Base-by-base conservation (phyloP, 2,329 filamentous ascomycete genomes). In the Phyllosticta citrichinensis region DNA sequence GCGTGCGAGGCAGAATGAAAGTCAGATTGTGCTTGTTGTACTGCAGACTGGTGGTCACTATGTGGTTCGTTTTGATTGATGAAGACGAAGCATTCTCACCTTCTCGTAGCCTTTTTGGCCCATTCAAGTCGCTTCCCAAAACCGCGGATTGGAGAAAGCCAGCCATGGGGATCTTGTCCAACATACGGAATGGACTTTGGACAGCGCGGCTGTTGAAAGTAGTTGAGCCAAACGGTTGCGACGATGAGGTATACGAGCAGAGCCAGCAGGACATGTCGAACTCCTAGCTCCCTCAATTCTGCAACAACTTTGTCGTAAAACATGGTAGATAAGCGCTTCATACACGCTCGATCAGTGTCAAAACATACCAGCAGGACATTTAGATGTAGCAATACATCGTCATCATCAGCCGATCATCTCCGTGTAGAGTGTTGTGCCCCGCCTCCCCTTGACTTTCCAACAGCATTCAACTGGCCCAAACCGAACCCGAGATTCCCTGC, bases 1-100 rank as follows among this genome's bases (percentile, higher is more conserved):
- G 65, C 12, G 65, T 65, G 17, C 64, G 56, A 19, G 69, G 68
- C 5, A 71, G 62, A 22, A 71, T 65, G 60, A 70, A 71, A 19
- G 66, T 55, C n/a, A 65, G 63, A 55, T 64, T 63, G 0, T 66
- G 53, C 30, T 69, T 69, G 63, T 62, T 66, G 62, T 71, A 70
- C 62, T 63, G 62, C 57, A 40, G 24, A 12, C 6, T 6, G 17
- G 17, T n/a, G 1, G 17, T 47, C 40, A 47, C 3, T 47, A 5
- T 14, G 35, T 14, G 35, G 3, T 40, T 12, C 11, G 4, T 40
- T 40, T 35, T 9, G 22, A 22, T 22, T 35, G 11, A 40, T 40
- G 35, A 14, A 2, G 9, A 35, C 12, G 10, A 9, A 12, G 8
- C 35, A 14, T 40, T 5, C 14, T 47, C 40, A 47, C 40, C 40